Conservation (phyloP, 129 eudicot species). For the Artemisia tridentata region DNA sequence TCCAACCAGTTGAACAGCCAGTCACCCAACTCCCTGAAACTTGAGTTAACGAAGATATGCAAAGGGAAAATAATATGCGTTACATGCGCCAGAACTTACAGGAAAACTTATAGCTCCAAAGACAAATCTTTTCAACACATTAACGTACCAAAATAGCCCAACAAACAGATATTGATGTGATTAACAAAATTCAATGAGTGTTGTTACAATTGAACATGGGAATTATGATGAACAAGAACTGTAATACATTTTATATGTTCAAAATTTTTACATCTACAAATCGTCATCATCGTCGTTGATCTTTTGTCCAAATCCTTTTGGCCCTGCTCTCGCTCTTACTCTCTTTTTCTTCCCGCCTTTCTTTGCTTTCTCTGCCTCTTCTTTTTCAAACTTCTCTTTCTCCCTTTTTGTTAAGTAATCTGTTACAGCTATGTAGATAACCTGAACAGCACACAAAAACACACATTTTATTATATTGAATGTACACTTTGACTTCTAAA, state of each 20-base stretch:
- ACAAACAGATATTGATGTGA: not conserved
- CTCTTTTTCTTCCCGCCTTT: constrained; percentile 49
- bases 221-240: constrained; percentile 5
- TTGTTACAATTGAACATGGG: constrained; percentile 3
- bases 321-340: constrained; percentile 47
- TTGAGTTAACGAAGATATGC: not conserved
- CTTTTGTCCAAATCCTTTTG: constrained; percentile 66
- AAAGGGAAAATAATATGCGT: not conserved
- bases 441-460: constrained; percentile 40
- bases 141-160: not conserved
- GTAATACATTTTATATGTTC: constrained; percentile 1
- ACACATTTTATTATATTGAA: not conserved
- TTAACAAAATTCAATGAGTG: constrained; percentile 1
- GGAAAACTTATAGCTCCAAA: not conserved
- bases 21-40: too few species aligned
- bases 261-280: constrained; percentile 19
- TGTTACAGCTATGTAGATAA: constrained; percentile 74
- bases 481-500: not conserved
- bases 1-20: too few species aligned
- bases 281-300: constrained; percentile 39
- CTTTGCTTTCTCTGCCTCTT: constrained; percentile 69
- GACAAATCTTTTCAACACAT: too few species aligned
- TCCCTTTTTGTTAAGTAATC: constrained; percentile 80
- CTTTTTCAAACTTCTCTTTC: constrained; percentile 63
- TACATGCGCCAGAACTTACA: constrained; percentile 9